phyloP scores from a whole-genome alignment of 2,329 filamentous ascomycete species.

The Dactylellina cionopaga region DNA sequence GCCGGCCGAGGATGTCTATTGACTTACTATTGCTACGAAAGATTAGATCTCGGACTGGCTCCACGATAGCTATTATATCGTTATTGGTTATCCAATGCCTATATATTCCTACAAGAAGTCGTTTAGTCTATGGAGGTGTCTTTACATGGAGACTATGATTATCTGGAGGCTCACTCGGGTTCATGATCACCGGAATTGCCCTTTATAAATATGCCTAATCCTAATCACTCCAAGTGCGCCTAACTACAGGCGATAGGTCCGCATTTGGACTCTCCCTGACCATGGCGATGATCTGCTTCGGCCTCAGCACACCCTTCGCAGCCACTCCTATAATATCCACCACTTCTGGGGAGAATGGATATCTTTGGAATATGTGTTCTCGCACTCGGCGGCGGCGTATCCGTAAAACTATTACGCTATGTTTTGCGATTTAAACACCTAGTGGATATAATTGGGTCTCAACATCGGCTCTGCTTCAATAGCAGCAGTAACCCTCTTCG shows the following conservation, averaged over 20 bases:
- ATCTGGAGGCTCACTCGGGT: conserved; percentile 22
- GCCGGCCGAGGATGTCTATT: conserved; percentile 27
- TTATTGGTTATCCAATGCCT: conserved; percentile 56
- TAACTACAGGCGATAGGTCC: conserved; percentile 13
- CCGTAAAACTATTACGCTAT: conserved; percentile 57
- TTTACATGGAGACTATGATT: conserved; percentile 30
- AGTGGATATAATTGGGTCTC: conserved; percentile 55
- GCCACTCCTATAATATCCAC: conserved; percentile 58
- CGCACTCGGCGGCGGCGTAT: conserved; percentile 19
- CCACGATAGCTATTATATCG: conserved; percentile 54
- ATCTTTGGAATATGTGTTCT: conserved; percentile 57
- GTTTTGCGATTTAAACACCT: conserved; percentile 53
- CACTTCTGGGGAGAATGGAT: conserved; percentile 58
- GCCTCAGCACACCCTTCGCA: conserved; percentile 57
- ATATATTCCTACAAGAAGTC: conserved; percentile 56
- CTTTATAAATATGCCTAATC: conserved; percentile 11
- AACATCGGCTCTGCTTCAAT: conserved; percentile 53
- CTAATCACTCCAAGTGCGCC: not conserved
- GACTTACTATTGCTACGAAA: conserved; percentile 56
- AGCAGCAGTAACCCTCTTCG: conserved; percentile 53
- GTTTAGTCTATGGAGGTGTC: conserved; percentile 24
- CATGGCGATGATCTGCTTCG: conserved; percentile 31
- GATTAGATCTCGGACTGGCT: conserved; percentile 56
- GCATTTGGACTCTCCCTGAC: conserved; percentile 29
- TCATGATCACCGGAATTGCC: not conserved